Evolutionary conservation across 108 stramenopile species (phyloP), one percentile per base, ranked within the genome.

Genomic region (Cyclostephanos invisitatus): DNA sequence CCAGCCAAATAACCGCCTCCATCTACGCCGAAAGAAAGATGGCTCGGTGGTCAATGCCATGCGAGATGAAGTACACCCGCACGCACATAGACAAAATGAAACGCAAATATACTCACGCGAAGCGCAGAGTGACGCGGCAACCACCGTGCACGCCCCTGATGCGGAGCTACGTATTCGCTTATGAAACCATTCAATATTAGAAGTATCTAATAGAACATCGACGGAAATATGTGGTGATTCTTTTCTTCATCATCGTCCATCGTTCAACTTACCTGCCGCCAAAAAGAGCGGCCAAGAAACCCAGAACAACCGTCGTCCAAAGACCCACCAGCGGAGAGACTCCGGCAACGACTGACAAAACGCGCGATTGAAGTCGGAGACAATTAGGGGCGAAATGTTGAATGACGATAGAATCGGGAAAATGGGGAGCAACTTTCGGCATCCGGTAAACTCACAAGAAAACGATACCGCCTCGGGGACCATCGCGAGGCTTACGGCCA

Each of bases 221-320:
- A 53, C 7, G 24, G 5, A 2, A 17, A 49, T 49, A 1, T 18
- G 15, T 49, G 2, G 48, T 49, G 5, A 18, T 49, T 17, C 5
- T 5, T 4, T 17, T 49, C 5, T 49, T 2, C 18, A 49, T 49
- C 48, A 49, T 49, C 48, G 5, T 49, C 18, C 48, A 49, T 49
- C 48, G 5, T 49, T 5, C 48, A 20, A 53, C 51, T 53, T 3
- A 53, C 56, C 56, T 20, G 42, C 91, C 89, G 27, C 95, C 95
- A 60, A 95, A 87, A 42, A 83, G 44, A 40, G 93, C 84, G 12
- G 91, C 92, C 18, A 91, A 63, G 60, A 97, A 89, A 44, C 94
- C 92, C 36, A 96, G 72, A 15, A 90, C 79, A 55, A 92, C 94
- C 4, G 94, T 90, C 8, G 94, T 91, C 86, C 91, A 93, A 2